Conservation (phyloP, 768 basidiomycete genomes). For the Pisolithus orientalis region DNA sequence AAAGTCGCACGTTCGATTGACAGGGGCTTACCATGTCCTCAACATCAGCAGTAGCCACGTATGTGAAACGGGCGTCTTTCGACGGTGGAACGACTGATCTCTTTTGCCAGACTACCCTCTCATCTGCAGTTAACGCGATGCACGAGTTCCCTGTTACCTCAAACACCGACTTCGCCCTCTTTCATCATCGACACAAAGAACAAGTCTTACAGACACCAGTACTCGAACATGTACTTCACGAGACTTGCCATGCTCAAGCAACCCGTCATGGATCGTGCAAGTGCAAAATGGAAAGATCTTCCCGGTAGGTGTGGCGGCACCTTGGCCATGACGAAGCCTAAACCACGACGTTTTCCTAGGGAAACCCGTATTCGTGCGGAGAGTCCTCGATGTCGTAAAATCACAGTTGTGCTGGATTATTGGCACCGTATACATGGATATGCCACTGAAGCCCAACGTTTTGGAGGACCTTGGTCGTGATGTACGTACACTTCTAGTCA, state of each 20-base stretch:
- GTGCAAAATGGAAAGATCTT: slow-evolving; percentile 43
- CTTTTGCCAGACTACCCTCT: slow-evolving; percentile 16
- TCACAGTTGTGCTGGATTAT: slow-evolving; percentile 84
- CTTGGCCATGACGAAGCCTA: not conserved
- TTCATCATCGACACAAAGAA: slow-evolving; percentile 40
- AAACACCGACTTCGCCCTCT: slow-evolving; percentile 26
- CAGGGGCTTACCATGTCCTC: not conserved
- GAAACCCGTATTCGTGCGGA: slow-evolving; percentile 61
- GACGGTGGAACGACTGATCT: not conserved
- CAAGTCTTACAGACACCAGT: slow-evolving; percentile 60
- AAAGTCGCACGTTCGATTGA: not conserved
- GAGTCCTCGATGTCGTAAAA: slow-evolving; percentile 84
- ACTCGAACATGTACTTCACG: slow-evolving; percentile 68
- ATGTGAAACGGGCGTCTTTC: not conserved
- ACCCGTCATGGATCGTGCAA: slow-evolving; percentile 44
- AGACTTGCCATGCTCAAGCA: slow-evolving; percentile 45
- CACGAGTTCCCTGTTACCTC: slow-evolving; percentile 24
- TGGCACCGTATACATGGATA: slow-evolving; percentile 97
- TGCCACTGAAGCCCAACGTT: slow-evolving; percentile 98
- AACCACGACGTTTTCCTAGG: slow-evolving; percentile 35
- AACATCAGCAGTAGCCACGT: slow-evolving; percentile 2
- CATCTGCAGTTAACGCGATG: slow-evolving; percentile 19
- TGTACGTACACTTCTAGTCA: slow-evolving; percentile 42
- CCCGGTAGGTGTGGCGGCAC: slow-evolving; percentile 26
- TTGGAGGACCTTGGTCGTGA: slow-evolving; percentile 91